Conservation (phyloP, 306 rosid genomes). For the Trichosanthes truncata region DNA sequence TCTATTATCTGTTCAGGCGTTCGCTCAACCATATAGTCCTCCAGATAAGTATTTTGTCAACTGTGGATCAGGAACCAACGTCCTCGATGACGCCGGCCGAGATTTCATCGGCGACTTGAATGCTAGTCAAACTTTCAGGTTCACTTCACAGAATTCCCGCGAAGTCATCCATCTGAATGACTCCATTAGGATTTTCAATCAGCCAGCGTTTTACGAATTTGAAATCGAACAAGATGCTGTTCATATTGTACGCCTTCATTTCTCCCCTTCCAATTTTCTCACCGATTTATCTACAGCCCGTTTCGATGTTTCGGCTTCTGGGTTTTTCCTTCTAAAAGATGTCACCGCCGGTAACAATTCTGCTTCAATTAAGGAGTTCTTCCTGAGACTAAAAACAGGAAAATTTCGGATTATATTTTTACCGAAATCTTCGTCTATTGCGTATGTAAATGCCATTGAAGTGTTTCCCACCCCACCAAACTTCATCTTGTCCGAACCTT, state of each 20-base stretch:
- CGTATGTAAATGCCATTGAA: slow-evolving; percentile 47
- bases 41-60: background rate
- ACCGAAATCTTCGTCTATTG: slow-evolving; percentile 26
- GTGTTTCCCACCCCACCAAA: slow-evolving; percentile 21
- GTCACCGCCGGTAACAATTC: slow-evolving; percentile 15
- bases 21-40: background rate
- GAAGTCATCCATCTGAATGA: background rate
- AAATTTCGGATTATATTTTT: slow-evolving; percentile 16
- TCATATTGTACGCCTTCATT: slow-evolving; percentile 40
- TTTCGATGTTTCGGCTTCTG: slow-evolving; percentile 28
- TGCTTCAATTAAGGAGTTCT: slow-evolving; percentile 24
- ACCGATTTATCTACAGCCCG: slow-evolving; percentile 19
- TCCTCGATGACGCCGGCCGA: background rate
- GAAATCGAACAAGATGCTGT: background rate
- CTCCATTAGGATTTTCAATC: slow-evolving; percentile 22
- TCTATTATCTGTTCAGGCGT: background rate
- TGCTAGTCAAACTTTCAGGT: background rate
- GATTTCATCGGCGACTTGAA: slow-evolving; percentile 25
- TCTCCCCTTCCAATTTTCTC: slow-evolving; percentile 21
- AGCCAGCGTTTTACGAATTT: slow-evolving; percentile 24
- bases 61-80: background rate
- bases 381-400: background rate
- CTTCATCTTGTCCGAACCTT: background rate
- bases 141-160: background rate
- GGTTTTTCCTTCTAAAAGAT: slow-evolving; percentile 18